phyloP scores from a whole-genome alignment of 1,139 yeast species.

The Candida mesenterica region DNA sequence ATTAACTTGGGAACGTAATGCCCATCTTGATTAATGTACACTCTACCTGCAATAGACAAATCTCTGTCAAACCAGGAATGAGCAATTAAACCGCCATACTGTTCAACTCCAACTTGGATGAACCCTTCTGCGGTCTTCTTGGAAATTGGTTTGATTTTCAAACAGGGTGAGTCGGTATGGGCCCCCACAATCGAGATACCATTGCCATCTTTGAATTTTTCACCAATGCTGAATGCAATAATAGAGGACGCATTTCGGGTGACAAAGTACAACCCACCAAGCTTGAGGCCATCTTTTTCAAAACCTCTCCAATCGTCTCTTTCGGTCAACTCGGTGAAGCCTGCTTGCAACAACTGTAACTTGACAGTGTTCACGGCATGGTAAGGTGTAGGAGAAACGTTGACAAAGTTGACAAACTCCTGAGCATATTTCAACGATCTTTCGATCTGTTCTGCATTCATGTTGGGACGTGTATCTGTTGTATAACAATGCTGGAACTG shows the following conservation, averaged over 20 bases:
- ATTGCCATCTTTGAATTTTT: slow-evolving; percentile 71
- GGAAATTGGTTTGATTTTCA: slow-evolving; percentile 88
- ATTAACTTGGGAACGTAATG: slow-evolving; percentile 64
- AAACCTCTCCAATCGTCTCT: slow-evolving; percentile 58
- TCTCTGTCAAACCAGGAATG: slow-evolving; percentile 93
- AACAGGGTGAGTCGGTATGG: slow-evolving; percentile 93
- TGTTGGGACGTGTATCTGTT: not conserved
- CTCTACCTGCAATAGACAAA: slow-evolving; percentile 88
- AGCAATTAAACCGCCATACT: slow-evolving; percentile 95
- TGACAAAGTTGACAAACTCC: slow-evolving; percentile 74
- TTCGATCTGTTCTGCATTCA: slow-evolving; percentile 1
- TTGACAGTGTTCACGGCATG: slow-evolving; percentile 80
- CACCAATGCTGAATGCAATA: slow-evolving; percentile 83
- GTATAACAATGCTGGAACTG: not conserved
- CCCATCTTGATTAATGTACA: slow-evolving; percentile 57
- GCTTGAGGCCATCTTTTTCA: slow-evolving; percentile 40
- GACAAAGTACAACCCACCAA: slow-evolving; percentile 70
- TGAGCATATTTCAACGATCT: slow-evolving; percentile 38
- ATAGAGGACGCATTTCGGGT: slow-evolving; percentile 87
- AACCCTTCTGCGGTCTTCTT: slow-evolving; percentile 72
- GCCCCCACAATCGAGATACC: slow-evolving; percentile 91
- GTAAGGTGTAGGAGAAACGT: slow-evolving; percentile 89
- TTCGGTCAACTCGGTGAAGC: slow-evolving; percentile 74
- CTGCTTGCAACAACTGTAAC: slow-evolving; percentile 51
- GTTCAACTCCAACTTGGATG: slow-evolving; percentile 88